Base-by-base conservation (phyloP, 805 yeast species). In the Ogataea sp. region DNA sequence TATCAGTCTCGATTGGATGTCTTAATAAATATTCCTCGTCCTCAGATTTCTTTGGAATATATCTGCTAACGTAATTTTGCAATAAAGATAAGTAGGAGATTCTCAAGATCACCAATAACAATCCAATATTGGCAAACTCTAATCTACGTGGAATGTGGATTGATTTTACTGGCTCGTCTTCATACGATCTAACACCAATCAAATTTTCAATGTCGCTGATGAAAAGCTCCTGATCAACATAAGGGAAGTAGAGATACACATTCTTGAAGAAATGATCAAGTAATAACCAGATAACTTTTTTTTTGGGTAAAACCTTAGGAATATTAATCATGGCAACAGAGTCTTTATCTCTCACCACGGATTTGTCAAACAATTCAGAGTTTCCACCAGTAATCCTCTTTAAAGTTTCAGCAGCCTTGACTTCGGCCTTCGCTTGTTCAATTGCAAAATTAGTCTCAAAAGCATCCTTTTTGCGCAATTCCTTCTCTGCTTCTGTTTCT, bases 41-140 rank as follows among this genome's bases (percentile, higher is more conserved):
- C 8, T 43, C 61, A 49, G 52, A 56, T 46, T 40, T 48, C 51
- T 32, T 42, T 39, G 54, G 63, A 1, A 45, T 54, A 23, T 33
- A 44, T 4, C 23, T 25, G 8, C 56, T 58, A 24, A 39, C 56
- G n/a, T 43, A 39, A 39, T 52, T 56, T 6, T 62, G 52, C 18
- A 66, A 53, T 11, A 70, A 51, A 2, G 73, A 64, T 15, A 69
- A 47, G 45, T 64, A 69, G 0, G 74, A 52, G 24, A 75, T 45
- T 42, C 77, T 55, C 32, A 75, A 44, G 3, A 73, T 56, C 8
- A 70, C 51, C 34, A 75, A 52, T n/a, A 75, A 46, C 1, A 63
- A 55, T 1, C 80, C 80, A 20, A 71, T 38, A 9, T 54, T 48
- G 1, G 78, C 76, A 44, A 73, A 65, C 47, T 73, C 79, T 30